A percentile compares a stretch with the other conserved stretches of the same genome.
Evolutionary conservation across 2,329 filamentous ascomycete species (phyloP).

Genomic region (Zarea fungicola): DNA sequence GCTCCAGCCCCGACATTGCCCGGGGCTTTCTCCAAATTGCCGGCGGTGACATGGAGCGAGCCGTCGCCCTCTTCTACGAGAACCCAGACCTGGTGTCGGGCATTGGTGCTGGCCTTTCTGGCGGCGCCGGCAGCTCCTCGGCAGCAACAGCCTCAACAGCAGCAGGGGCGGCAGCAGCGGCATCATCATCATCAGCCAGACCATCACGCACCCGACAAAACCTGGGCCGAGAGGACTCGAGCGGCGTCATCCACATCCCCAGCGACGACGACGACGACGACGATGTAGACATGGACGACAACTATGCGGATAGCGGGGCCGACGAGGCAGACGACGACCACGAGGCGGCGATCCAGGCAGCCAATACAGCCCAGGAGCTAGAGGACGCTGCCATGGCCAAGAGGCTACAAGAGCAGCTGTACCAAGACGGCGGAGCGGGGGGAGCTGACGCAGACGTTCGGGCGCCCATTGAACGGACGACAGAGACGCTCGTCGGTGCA

Average conservation of each 20-base stretch:
- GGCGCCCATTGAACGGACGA: slow-evolving; percentile 85
- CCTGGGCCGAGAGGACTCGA: slow-evolving; percentile 29
- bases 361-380: slow-evolving; percentile 57
- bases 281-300: slow-evolving; percentile 30
- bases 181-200: no score
- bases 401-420: slow-evolving; percentile 87
- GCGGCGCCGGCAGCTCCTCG: slow-evolving; percentile 14
- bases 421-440: slow-evolving; percentile 46
- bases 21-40: slow-evolving; percentile 78
- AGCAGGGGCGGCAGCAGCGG: slow-evolving; percentile 18
- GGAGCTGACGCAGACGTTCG: slow-evolving; percentile 60
- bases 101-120: slow-evolving; percentile 27
- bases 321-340: slow-evolving; percentile 35
- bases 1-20: slow-evolving; percentile 66
- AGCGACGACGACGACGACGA: slow-evolving; percentile 68
- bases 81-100: slow-evolving; percentile 63
- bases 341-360: slow-evolving; percentile 35
- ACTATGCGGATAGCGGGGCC: slow-evolving; percentile 22
- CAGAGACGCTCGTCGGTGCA: slow-evolving; percentile 83
- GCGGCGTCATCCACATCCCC: slow-evolving; percentile 62
- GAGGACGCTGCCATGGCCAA: slow-evolving; percentile 93
- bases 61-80: slow-evolving; percentile 85
- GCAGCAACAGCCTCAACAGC: slow-evolving; percentile 19
- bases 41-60: slow-evolving; percentile 78
- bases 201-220: slow-evolving; percentile 19